Percentiles rank a stretch among this genome's conserved stretches.
These are phyloP conservation scores for Cytospora schulzeri DNA, from an alignment of 2,329 filamentous ascomycete genomes.

Conservation along the genomic window DNA sequence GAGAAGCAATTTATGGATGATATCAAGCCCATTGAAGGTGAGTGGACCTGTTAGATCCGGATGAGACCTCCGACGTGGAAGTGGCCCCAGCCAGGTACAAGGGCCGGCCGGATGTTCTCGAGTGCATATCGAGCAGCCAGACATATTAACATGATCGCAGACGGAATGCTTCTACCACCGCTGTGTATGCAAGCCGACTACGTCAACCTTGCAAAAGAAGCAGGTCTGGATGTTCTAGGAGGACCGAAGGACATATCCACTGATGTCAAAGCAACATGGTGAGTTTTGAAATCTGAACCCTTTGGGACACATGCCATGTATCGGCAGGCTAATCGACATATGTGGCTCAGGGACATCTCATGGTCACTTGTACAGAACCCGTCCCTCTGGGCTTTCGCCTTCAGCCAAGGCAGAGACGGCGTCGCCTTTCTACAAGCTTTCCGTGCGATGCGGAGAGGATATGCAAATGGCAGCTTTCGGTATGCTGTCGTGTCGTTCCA, in stretches of 20 bases:
- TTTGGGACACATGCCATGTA: background rate
- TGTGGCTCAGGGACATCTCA: conserved; percentile 58
- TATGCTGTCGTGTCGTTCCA: conserved; percentile 62
- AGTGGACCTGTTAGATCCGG: conserved; percentile 6
- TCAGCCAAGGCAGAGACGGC: conserved; percentile 61
- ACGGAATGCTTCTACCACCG: conserved; percentile 62
- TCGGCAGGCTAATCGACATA: conserved; percentile 4
- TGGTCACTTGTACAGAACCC: conserved; percentile 62
- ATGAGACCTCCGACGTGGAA: background rate
- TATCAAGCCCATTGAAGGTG: conserved; percentile 62
- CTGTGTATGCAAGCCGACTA: conserved; percentile 58
- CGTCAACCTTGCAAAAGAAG: conserved; percentile 50
- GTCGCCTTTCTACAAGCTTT: conserved; percentile 64
- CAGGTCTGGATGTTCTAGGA: conserved; percentile 48
- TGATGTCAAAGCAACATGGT: conserved; percentile 63
- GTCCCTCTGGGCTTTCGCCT: conserved; percentile 62
- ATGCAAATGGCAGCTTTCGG: conserved; percentile 58
- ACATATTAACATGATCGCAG: conserved; percentile 35
- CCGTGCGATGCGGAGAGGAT: conserved; percentile 61
- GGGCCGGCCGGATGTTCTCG: background rate
- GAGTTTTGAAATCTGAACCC: conserved; percentile 30
- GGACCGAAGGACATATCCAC: conserved; percentile 59
- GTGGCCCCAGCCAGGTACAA: background rate
- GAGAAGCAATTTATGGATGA: conserved; percentile 50
- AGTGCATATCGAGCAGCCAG: background rate